Base-by-base conservation (phyloP, 495 filamentous ascomycete genomes). In the Penicillium egyptiacum region DNA sequence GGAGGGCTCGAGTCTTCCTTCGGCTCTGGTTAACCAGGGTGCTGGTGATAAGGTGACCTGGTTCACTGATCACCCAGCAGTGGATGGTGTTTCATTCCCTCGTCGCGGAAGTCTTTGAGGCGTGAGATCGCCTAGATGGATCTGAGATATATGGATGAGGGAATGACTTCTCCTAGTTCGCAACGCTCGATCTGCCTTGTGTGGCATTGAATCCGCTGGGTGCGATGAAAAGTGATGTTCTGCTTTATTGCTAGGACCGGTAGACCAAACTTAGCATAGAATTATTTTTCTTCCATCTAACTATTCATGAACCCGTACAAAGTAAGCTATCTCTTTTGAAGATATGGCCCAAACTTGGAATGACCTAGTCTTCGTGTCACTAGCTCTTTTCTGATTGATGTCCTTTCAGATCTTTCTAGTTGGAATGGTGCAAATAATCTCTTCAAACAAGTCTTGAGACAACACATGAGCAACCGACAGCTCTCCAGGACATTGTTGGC, bases 11-110 rank as follows among this genome's bases (percentile, higher is more conserved):
- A 82, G 78, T 39, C 77, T 98, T 28, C 94, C 94, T 0, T 94
- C 90, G 61, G 85, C 89, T 1, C 76, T 98, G 50, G 88, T 98
- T 52, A 98, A 98, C 70, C 81, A 85, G 62, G 84, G 82, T 25
- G 88, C 81, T 11, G 88, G 87, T 39, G 90, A 95, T 39, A 87
- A 90, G 69, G 91, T 92, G 59, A 92, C 85, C 71, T 98, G 94
- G 94, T 98, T 98, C 71, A 89, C 90, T 8, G 95, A 98, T 67
- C 75, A 81, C 53, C 79, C 86, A 1, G 94, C 94, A 6, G 84
- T 91, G 7, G 86, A 95, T 60, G 90, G 89, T 4, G 88, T 98
- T 16, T 75, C 81, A 40, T 97, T 91, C 69, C 89, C 92, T 26
- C 81, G 85, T 61, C 75, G 83, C 44, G 80, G 83, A n/a, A 85